Evolutionary conservation across 2,329 filamentous ascomycete species (phyloP).

Genomic region (Colletotrichum sp.): DNA sequence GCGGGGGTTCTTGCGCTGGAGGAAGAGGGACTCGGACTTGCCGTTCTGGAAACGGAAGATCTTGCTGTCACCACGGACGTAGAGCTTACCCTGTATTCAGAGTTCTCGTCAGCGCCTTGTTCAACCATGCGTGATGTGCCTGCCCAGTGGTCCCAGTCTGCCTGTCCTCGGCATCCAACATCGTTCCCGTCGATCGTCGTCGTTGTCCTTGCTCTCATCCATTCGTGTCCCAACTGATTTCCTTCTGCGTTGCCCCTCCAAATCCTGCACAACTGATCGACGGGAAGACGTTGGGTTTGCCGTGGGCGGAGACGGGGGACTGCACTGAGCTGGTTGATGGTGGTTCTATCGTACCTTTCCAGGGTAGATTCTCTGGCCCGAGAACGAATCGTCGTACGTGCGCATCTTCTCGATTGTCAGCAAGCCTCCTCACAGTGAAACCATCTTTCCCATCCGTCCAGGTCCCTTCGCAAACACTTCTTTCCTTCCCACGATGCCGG

Average conservation of each 20-base stretch:
- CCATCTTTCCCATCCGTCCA: background rate
- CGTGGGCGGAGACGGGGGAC: background rate
- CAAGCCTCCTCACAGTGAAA: background rate
- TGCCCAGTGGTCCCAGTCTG: background rate
- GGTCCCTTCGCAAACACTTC: background rate
- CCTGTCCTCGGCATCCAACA: background rate
- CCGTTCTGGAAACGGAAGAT: constrained; percentile 99
- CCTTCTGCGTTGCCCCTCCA: background rate
- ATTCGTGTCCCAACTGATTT: background rate
- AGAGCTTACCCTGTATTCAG: constrained; percentile 88
- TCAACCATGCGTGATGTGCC: background rate
- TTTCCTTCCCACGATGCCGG: background rate
- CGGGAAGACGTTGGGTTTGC: background rate
- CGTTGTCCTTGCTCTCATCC: background rate
- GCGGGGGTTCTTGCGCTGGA: constrained; percentile 99
- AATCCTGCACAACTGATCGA: background rate
- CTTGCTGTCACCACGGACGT: constrained; percentile 99
- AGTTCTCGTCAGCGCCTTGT: constrained; percentile 29
- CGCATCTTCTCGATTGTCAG: constrained; percentile 56
- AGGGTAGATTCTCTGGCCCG: constrained; percentile 71
- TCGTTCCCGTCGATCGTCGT: background rate
- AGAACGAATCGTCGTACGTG: constrained; percentile 72
- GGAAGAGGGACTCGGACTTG: constrained; percentile 99
- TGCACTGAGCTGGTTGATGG: background rate
- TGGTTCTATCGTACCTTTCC: constrained; percentile 61